Base-by-base conservation (phyloP, 352 stramenopile species). In the Pythium phragmiticola region DNA sequence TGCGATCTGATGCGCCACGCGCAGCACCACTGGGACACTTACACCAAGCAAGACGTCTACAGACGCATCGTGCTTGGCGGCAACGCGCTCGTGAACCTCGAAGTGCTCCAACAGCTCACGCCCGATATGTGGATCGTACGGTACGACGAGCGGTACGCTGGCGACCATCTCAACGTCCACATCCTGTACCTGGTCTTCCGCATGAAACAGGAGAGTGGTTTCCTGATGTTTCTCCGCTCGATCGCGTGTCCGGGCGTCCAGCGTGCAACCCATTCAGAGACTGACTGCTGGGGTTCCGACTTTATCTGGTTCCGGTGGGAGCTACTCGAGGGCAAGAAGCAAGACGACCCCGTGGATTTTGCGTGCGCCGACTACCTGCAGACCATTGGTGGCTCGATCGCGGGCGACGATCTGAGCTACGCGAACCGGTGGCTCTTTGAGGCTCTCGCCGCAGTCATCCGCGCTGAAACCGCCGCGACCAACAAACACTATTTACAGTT, bases 271-370 rank as follows among this genome's bases (percentile, higher is more conserved):
- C 34, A 28, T 13, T 33, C 45, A 4, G 42, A 42, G 0, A 57
- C 52, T 1, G 52, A 61, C 26, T 60, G 48, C 43, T 68, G 60
- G 60, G 53, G 50, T 8, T 55, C 53, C 17, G 54, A 60, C 26
- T 62, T 45, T 4, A 36, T 62, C 33, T 68, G 60, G 60, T 23
- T 68, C 14, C 60, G 53, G 2, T 68, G 60, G 60, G 52, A 68
- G 9, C n/a, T 62, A 6, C 43, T 52, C 2, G 53, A 57, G 6
- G 42, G 47, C 17, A 57, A 60, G 7, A 43, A n/a, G 2, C 39
- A 43, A 28, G 58, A 51, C 19, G 36, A 57, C 21, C 21, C 21
- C 21, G 21, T 21, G 21, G 21, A 21, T 21, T 21, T 21, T 21
- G 21, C 21, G 21, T 21, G 21, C 21, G 21, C 42, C 42, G 42